Percentiles rank a stretch among this genome's conserved stretches.
These are phyloP conservation scores for Saccharomycopsis sp. DNA, from an alignment of 805 yeast genomes.

Conservation along the genomic window DNA sequence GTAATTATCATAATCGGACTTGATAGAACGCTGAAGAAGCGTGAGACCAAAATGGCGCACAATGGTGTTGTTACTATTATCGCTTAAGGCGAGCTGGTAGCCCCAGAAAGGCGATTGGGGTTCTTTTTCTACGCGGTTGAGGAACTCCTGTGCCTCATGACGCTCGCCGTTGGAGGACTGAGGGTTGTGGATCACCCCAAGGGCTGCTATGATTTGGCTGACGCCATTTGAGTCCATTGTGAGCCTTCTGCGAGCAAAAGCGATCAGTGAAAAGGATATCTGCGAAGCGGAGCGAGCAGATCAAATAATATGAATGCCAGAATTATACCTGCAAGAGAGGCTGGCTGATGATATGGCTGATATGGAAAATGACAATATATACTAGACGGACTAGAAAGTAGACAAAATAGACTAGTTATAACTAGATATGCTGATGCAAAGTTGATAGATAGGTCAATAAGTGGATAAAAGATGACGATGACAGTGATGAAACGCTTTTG, in stretches of 20 bases:
- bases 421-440: no score
- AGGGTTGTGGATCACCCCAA: slow-evolving; percentile 67
- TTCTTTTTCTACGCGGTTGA: slow-evolving; percentile 68
- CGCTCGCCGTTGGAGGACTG: slow-evolving; percentile 53
- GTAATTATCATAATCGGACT: slow-evolving; percentile 48
- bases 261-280: background rate
- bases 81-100: slow-evolving; percentile 57
- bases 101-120: slow-evolving; percentile 92
- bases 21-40: slow-evolving; percentile 66
- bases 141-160: slow-evolving; percentile 52
- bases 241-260: no score
- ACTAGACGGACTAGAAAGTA: no score
- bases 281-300: background rate
- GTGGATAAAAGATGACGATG: no score
- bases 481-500: no score
- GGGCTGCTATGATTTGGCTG: slow-evolving; percentile 68
- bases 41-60: slow-evolving; percentile 90
- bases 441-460: no score
- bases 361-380: no score
- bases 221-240: slow-evolving; percentile 62
- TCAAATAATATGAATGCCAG: background rate
- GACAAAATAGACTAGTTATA: no score
- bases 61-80: slow-evolving; percentile 36
- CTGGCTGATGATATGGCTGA: no score
- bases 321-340: no score